Conservation (phyloP, 1,284 basidiomycete species). For the Boletus smithii region DNA sequence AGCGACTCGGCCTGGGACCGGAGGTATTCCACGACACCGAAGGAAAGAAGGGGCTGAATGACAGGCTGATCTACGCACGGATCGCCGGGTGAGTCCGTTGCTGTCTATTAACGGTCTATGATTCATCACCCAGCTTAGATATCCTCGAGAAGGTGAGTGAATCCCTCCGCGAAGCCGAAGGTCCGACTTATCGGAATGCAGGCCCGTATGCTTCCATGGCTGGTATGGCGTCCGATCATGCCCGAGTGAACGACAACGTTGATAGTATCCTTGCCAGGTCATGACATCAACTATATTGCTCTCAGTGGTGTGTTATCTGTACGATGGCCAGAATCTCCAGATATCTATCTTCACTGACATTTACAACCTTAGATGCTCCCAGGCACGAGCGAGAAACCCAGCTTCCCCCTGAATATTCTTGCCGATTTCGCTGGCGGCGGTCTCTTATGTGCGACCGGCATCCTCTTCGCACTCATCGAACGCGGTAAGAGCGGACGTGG, state of each 20-base stretch:
- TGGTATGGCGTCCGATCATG: conserved; percentile 39
- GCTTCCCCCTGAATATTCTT: conserved; percentile 73
- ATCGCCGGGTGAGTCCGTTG: conserved; percentile 54
- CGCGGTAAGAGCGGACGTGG: conserved; percentile 61
- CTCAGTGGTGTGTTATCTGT: conserved; percentile 76
- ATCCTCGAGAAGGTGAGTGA: conserved; percentile 52
- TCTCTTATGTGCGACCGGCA: conserved; percentile 68
- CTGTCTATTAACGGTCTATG: not conserved
- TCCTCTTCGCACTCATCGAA: conserved; percentile 73
- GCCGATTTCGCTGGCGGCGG: conserved; percentile 85
- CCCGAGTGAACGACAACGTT: conserved; percentile 1
- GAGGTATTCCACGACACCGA: conserved; percentile 60
- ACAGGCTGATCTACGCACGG: conserved; percentile 61
- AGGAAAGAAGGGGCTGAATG: conserved; percentile 49
- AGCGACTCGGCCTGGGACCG: conserved; percentile 74
- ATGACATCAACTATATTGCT: conserved; percentile 87
- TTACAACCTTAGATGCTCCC: conserved; percentile 58
- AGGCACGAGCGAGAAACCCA: conserved; percentile 58
- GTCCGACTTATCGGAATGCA: conserved; percentile 28
- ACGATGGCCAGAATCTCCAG: conserved; percentile 19
- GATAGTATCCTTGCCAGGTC: conserved; percentile 43
- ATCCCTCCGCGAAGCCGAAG: conserved; percentile 7
- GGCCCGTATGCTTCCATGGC: conserved; percentile 69
- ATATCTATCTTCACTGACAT: not conserved
- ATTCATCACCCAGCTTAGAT: conserved; percentile 37